Evolutionary conservation across 345 rosid genomes (phyloP), one percentile per base, ranked within the genome.

Genomic region (Gossypium turneri): DNA sequence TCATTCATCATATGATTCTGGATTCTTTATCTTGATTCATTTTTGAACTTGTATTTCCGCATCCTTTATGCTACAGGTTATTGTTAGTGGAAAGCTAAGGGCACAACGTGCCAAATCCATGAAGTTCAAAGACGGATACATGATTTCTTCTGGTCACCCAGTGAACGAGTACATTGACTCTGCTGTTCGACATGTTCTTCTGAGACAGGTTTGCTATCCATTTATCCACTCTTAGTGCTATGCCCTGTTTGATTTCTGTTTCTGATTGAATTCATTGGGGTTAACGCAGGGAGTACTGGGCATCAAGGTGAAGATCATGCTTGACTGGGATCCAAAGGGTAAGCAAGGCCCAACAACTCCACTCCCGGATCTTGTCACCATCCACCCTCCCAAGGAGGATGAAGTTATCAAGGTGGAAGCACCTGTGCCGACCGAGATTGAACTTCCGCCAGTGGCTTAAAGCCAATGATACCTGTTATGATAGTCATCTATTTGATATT

Each of bases 91-190:
- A 64, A 94, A 92, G 85, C 84, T 94, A 3, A 84, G 94, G 75
- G 98, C 97, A 38, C 87, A 84, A 52, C 92, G 97, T 78, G 98
- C 97, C n/a, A 94, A 94, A 78, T 90, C 96, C 3, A 92, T 94
- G 98, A 94, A 92, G 75, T 94, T 94, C 77, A 92, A 90, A 87
- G 98, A 94, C 56, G 97, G 98, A 7, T 94, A 94, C 79, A 94
- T 94, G 98, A 90, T 90, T 48, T 94, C 98, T 17, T 90, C 98
- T 22, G 98, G 98, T 56, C 97, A 92, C 61, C 97, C 98, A 0
- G 90, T 89, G 7, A 89, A 94, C 12, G 97, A 94, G 48, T 94
- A 92, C 72, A 90, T 92, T 43, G 97, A 94, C 79, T 86, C 97
- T 15, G 97, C 96, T 4, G 94, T 94, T 51, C 87, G 94, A 62